A percentile compares a stretch with the other conserved stretches of the same genome.
phyloP scores from a whole-genome alignment of 768 basidiomycete species.

The Tricholoma sp. region DNA sequence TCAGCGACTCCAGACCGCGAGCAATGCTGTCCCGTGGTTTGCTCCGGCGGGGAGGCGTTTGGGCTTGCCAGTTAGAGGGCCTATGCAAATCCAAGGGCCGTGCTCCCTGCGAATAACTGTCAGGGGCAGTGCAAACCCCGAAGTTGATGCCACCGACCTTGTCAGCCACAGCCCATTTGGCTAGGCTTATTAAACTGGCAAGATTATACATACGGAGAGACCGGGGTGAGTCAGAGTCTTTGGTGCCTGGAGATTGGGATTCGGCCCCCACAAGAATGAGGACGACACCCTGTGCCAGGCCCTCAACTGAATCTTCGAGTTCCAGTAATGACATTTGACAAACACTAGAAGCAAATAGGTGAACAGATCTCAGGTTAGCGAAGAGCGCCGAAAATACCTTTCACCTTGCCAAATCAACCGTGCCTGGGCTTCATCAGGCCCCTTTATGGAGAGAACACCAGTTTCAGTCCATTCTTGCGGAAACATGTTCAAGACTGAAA shows the following conservation, averaged over 20 bases:
- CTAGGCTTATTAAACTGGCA: constrained; percentile 66
- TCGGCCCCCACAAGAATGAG: constrained; percentile 70
- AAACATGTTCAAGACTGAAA: constrained; percentile 80
- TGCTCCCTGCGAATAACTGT: constrained; percentile 36
- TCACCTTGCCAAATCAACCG: constrained; percentile 74
- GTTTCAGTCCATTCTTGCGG: constrained; percentile 62
- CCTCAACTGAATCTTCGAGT: constrained; percentile 47
- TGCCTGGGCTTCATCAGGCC: constrained; percentile 67
- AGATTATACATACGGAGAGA: constrained; percentile 81
- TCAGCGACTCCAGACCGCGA: constrained; percentile 57
- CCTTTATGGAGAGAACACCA: constrained; percentile 45
- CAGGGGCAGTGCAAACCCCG: constrained; percentile 1
- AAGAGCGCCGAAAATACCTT: constrained; percentile 39
- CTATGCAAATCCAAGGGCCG: constrained; percentile 57
- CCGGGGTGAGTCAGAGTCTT: constrained; percentile 51
- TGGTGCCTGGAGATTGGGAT: constrained; percentile 37
- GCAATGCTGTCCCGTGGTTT: constrained; percentile 54
- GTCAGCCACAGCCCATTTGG: constrained; percentile 66
- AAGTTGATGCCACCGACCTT: constrained; percentile 38
- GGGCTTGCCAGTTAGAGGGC: constrained; percentile 45
- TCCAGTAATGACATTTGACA: constrained; percentile 77
- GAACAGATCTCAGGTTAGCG: not conserved
- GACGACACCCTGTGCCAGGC: constrained; percentile 65
- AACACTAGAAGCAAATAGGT: constrained; percentile 40
- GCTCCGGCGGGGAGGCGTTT: constrained; percentile 45